phyloP scores from a whole-genome alignment of 2,329 filamentous ascomycete species.

The Microsporum ferrugineum region DNA sequence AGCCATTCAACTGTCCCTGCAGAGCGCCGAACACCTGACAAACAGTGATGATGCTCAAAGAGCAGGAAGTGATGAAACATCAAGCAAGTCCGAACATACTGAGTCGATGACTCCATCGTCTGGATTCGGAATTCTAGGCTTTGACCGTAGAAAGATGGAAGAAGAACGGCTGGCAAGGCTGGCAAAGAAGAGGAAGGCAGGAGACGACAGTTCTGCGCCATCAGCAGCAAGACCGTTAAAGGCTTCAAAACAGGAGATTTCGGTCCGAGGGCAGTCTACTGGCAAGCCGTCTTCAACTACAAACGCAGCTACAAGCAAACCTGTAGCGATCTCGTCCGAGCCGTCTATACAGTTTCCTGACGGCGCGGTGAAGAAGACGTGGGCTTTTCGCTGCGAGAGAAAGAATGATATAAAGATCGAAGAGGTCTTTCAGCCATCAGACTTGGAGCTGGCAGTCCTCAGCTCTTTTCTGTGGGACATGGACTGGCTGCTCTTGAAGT shows the following conservation, averaged over 20 bases:
- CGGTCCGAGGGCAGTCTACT: not conserved
- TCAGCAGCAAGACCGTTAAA: constrained; percentile 19
- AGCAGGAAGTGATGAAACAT: not conserved
- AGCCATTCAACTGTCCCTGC: constrained; percentile 22
- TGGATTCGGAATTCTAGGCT: constrained; percentile 35
- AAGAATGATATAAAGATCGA: constrained; percentile 74
- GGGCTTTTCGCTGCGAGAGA: constrained; percentile 53
- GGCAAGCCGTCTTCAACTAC: not conserved
- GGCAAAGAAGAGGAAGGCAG: constrained; percentile 48
- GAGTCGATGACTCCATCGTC: not conserved
- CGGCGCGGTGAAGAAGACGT: constrained; percentile 72
- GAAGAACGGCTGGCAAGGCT: constrained; percentile 63
- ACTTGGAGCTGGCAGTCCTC: constrained; percentile 64
- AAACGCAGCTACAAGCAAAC: not conserved
- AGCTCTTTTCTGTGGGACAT: constrained; percentile 83
- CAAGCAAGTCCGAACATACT: not conserved
- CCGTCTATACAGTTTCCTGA: constrained; percentile 37
- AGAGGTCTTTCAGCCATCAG: constrained; percentile 64
- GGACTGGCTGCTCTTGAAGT: constrained; percentile 63
- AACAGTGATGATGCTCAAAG: not conserved
- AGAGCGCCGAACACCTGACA: constrained; percentile 10
- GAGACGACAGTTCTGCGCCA: constrained; percentile 27
- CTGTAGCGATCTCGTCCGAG: not conserved
- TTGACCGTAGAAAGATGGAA: constrained; percentile 78
- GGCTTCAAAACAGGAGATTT: constrained; percentile 12